Conservation (phyloP, 768 basidiomycete species). For the Phlebiopsis flavidoalba region DNA sequence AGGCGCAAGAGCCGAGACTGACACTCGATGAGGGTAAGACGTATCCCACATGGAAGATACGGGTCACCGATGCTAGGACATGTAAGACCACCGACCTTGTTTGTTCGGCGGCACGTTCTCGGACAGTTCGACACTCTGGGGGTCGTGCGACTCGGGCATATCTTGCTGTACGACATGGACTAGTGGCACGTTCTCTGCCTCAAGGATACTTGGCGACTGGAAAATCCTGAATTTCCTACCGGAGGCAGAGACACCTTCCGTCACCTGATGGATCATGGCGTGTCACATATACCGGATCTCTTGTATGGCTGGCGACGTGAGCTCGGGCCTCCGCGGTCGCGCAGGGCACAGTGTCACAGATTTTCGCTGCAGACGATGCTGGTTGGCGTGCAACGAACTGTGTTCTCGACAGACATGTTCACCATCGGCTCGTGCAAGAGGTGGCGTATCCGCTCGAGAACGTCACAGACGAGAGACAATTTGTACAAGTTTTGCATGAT, state of each 20-base stretch:
- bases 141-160: constrained; percentile 8
- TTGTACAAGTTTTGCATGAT: constrained; percentile 4
- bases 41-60: background rate
- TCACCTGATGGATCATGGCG: background rate
- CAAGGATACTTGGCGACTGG: constrained; percentile 2
- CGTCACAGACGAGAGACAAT: background rate
- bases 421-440: constrained; percentile 5
- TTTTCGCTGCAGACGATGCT: background rate
- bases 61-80: background rate
- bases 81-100: background rate
- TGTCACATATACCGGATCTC: background rate
- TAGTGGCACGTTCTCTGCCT: background rate
- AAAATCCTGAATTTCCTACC: background rate
- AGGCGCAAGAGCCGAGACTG: background rate
- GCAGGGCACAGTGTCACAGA: background rate
- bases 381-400: background rate
- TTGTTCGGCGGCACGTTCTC: background rate
- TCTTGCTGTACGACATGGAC: background rate
- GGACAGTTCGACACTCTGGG: background rate
- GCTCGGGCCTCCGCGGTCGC: background rate
- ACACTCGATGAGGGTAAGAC: background rate
- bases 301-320: constrained; percentile 8
- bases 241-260: background rate
- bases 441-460: background rate
- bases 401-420: background rate